Evolutionary conservation across 2,329 filamentous ascomycete species (phyloP).

Genomic region (Nannizziopsis barbatae): DNA sequence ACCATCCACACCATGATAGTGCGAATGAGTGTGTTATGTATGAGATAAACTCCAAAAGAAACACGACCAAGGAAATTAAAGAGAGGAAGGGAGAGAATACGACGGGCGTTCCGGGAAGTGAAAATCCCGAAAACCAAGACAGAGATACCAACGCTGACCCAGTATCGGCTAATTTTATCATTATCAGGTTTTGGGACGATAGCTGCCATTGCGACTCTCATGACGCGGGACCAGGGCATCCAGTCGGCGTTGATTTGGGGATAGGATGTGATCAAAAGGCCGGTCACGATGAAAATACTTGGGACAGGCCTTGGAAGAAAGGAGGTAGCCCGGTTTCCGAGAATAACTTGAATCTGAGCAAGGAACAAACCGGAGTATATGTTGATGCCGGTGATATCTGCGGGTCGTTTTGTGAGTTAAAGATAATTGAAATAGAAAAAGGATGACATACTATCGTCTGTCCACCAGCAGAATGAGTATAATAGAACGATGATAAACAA

Average conservation of each 20-base stretch:
- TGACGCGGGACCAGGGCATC: conserved; percentile 17
- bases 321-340: conserved; percentile 16
- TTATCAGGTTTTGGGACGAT: conserved; percentile 15
- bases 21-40: conserved; percentile 20
- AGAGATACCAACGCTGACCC: conserved; percentile 18
- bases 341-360: conserved; percentile 19
- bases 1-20: conserved; percentile 20
- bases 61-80: conserved; percentile 22
- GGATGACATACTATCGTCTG: conserved; percentile 16
- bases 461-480: conserved; percentile 31
- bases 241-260: conserved; percentile 20
- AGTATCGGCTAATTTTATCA: conserved; percentile 18
- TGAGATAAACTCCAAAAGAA: conserved; percentile 22
- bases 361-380: conserved; percentile 21
- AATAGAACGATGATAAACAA: conserved; percentile 27
- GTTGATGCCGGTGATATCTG: conserved; percentile 20
- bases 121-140: conserved; percentile 18
- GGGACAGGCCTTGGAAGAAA: conserved; percentile 16
- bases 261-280: conserved; percentile 18
- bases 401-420: background rate
- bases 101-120: conserved; percentile 17
- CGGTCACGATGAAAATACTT: conserved; percentile 16
- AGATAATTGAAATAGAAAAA: background rate
- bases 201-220: conserved; percentile 12
- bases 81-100: conserved; percentile 15